Base-by-base conservation (phyloP, 768 basidiomycete species). In the Calocera cornea region DNA sequence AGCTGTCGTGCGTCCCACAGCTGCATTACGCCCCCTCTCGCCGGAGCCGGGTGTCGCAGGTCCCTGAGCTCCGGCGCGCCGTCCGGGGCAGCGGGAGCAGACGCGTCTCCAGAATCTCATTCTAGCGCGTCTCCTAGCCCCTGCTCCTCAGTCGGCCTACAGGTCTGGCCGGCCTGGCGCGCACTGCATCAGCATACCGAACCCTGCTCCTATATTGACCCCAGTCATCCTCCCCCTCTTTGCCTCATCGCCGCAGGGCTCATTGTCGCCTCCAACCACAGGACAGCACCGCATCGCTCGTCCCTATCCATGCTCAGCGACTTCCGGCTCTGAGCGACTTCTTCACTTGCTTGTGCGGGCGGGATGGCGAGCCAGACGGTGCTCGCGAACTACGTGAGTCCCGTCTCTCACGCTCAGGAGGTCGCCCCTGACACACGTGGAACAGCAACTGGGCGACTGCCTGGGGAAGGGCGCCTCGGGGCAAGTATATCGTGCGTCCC, bases 391-490 rank as follows among this genome's bases (percentile, higher is more conserved):
- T 71, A 69, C 44, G 70, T 71, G 67, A 49, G 70, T 69, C 11
- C 22, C 5, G 16, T 3, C 19, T 0, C 36, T 33, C 65, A n/a
- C n/a, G n/a, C 67, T 22, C 64, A 50, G 29, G 29, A 47, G 44
- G 2, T 33, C 19, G 34, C 47, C 19, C 54, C 64, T 63, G 17
- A 64, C 34, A 10, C n/a, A 22, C 24, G 22, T 34, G 5, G 17
- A 22, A 27, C 47, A 95, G 92, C 94, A 97, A 94, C 84, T 97
- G 60, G 94, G 93, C 22, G 94, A 97, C 75, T 90, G 88, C 47
- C 83, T 97, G n/a, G 94, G 94, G 65, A 94, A 95, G 77, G 94
- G 94, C 73, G 94, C 94, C 64, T 94, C 93, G 74, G 94, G 92
- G n/a, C 92, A 93, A 77, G 94, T 97, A 70, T 97, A 94, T 78